Evolutionary conservation across 495 filamentous ascomycete genomes (phyloP).

Genomic region (Hyaloscypha variabilis): DNA sequence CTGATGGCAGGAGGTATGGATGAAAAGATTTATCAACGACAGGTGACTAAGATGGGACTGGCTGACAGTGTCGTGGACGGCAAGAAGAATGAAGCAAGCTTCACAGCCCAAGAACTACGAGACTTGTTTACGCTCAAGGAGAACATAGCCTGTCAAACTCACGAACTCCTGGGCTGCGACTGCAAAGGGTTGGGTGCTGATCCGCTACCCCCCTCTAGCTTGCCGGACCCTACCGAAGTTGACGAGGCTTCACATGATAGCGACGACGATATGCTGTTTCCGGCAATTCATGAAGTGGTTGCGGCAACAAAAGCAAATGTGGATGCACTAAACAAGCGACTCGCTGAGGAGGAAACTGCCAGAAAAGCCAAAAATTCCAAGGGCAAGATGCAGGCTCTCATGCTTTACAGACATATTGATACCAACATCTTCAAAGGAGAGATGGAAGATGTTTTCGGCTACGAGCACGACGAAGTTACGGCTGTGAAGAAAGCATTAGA

Average conservation of each 20-base stretch:
- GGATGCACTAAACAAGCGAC: conserved; percentile 57
- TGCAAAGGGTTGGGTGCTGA: conserved; percentile 55
- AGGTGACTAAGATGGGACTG: conserved; percentile 70
- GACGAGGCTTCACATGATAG: conserved; percentile 39
- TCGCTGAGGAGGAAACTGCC: conserved; percentile 38
- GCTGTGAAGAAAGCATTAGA: conserved; percentile 50
- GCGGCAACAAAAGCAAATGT: conserved; percentile 65
- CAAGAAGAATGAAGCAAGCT: conserved; percentile 60
- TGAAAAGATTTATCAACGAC: conserved; percentile 85
- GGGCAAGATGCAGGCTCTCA: conserved; percentile 59
- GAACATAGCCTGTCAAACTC: conserved; percentile 61
- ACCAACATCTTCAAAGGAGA: conserved; percentile 41
- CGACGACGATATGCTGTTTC: conserved; percentile 43
- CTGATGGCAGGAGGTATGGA: conserved; percentile 74
- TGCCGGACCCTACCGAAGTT: conserved; percentile 21
- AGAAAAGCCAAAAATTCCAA: conserved; percentile 36
- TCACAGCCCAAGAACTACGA: conserved; percentile 68
- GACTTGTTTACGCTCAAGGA: conserved; percentile 74
- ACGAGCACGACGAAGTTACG: conserved; percentile 39
- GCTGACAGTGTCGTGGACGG: conserved; percentile 47
- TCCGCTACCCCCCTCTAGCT: conserved; percentile 16
- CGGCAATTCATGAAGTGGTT: conserved; percentile 37
- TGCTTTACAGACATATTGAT: conserved; percentile 71
- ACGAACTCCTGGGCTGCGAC: conserved; percentile 68
- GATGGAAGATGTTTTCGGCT: conserved; percentile 31